Base-by-base conservation (phyloP, 139 green algal genomes). In the Desmodesmus armatus region DNA sequence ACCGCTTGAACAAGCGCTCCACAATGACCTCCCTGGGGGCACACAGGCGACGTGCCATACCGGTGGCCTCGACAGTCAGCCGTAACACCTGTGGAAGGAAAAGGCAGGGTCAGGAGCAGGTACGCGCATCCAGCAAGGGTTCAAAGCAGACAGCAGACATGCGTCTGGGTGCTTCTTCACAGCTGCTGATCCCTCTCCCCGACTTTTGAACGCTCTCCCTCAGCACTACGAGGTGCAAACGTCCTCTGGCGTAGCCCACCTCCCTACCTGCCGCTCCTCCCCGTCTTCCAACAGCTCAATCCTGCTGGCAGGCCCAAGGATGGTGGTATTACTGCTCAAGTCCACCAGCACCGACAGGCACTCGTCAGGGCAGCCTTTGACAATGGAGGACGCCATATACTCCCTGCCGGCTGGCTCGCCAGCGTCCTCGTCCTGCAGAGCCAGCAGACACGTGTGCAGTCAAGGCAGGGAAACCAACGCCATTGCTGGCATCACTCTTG, bases 1-100 rank as follows among this genome's bases (percentile, higher is more conserved):
- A 69, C 78, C 73, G 23, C 84, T 93, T 91, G 39, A 88, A 79
- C 21, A 92, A 51, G 5, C 85, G 87, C 87, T 93, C 88, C 78
- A 93, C 73, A 15, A 92, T 53, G 27, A 93, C 49, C 44, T 92
- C 88, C 0, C 90, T 70, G 1, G 88, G 87, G 2, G 90, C 90
- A 70, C 88, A 92, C 35, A 91, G 47, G 35, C 73, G 72, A 55
- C 90, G 88, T 37, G 88, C 81, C 85, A 86, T 81, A 27, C 90
- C 90, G 13, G 88, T 84, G 6, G 88, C 87, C 79, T 90, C 88
- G 11, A 93, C 44, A 41, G 73, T 43, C 19, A 93, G 82, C 44
- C 90, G 87, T 60, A 90, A 53, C 47, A 92, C 51, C 90, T 93
- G 87, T 19, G 37, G 13, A 15, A 82, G 6, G 29, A 4, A 75